phyloP scores from a whole-genome alignment of 345 rosid genomes.

The Draba incana region DNA sequence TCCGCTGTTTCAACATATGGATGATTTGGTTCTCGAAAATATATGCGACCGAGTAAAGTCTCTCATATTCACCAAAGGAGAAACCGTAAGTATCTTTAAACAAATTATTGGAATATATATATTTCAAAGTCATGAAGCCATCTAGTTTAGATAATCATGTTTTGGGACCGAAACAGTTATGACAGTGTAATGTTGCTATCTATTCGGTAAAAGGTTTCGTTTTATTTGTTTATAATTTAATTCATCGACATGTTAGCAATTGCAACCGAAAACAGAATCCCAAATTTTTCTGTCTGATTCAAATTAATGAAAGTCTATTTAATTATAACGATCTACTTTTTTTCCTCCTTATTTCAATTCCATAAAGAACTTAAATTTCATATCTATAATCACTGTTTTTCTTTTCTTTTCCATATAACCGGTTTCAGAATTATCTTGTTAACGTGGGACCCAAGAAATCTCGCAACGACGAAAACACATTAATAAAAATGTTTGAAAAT shows the following conservation, averaged over 20 bases:
- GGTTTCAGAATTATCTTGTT: not conserved
- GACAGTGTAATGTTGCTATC: no score
- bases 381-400: no score
- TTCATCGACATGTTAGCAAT: not conserved
- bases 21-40: constrained; percentile 89
- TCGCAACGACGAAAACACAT: not conserved
- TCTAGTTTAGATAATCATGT: not conserved
- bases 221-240: no score
- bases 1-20: constrained; percentile 94
- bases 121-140: constrained; percentile 21
- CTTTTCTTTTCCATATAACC: not conserved
- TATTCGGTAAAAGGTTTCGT: no score
- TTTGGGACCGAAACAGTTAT: no score
- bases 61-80: constrained; percentile 93
- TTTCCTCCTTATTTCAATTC: no score
- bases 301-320: no score
- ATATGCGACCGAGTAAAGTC: constrained; percentile 95
- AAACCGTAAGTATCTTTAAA: constrained; percentile 60
- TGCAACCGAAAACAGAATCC: no score
- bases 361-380: no score
- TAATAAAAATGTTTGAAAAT: constrained; percentile 1
- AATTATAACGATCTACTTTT: no score
- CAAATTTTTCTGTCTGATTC: no score
- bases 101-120: not conserved
- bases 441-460: constrained; percentile 18